These are phyloP conservation scores for Akanthomyces dipterigenus DNA, from an alignment of 2,329 filamentous ascomycete genomes.

Conservation along the genomic window DNA sequence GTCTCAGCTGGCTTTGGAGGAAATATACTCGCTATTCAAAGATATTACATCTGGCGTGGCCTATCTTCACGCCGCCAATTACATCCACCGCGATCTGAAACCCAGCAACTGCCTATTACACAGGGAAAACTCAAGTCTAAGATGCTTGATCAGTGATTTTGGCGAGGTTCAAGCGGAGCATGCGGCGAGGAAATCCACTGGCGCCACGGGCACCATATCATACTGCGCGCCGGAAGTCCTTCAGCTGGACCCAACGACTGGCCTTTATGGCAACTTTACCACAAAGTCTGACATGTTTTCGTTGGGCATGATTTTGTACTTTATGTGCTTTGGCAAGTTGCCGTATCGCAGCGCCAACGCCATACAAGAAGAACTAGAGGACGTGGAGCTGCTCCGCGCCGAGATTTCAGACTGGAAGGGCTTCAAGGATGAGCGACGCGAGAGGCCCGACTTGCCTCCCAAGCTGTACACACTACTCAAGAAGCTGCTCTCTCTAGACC, in stretches of 20 bases:
- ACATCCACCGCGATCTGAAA: conserved; percentile 94
- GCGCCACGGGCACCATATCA: conserved; percentile 91
- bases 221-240: conserved; percentile 96
- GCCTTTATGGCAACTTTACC: conserved; percentile 84
- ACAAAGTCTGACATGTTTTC: conserved; percentile 98
- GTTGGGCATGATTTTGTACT: conserved; percentile 95
- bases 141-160: conserved; percentile 92
- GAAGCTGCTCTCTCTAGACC: conserved; percentile 70
- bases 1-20: conserved; percentile 62
- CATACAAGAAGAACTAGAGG: conserved; percentile 85
- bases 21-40: conserved; percentile 94
- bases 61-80: conserved; percentile 83
- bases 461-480: conserved; percentile 82
- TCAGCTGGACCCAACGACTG: conserved; percentile 55
- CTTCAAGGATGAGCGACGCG: conserved; percentile 68
- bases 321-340: conserved; percentile 88
- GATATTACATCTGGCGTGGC: conserved; percentile 90
- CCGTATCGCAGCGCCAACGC: conserved; percentile 81
- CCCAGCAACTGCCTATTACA: conserved; percentile 93
- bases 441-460: conserved; percentile 75
- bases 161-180: conserved; percentile 90
- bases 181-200: conserved; percentile 76
- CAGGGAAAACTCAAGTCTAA: conserved; percentile 60
- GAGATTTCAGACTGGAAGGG: conserved; percentile 87
- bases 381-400: conserved; percentile 73